Evolutionary conservation across 2,329 filamentous ascomycete species (phyloP), one percentile per base, ranked within the genome.

Genomic region (Cryphonectria nitschkei): DNA sequence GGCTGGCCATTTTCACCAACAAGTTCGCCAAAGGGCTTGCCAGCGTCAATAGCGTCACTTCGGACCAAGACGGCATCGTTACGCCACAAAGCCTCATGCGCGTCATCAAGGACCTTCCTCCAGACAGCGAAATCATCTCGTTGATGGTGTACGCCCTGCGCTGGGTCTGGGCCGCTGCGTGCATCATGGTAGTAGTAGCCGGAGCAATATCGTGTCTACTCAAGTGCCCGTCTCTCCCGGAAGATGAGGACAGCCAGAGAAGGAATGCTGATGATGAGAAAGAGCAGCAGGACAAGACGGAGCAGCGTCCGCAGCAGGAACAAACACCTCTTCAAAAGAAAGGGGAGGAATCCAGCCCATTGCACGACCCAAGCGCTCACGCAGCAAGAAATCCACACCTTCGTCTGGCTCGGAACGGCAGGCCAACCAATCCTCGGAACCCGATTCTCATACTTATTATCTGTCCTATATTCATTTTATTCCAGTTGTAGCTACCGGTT

Each of bases 1-100:
- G 71, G 9, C 50, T 68, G 54, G 68, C 68, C 54, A 72, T 72
- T 37, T 72, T 72, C 65, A 64, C 65, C 62, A 66, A 34, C 26
- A 66, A 68, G n/a, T 72, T 72, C 56, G 29, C 29, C 29, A 50
- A 52, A 34, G 43, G 43, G 22, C 29, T 58, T 16, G 52, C 6
- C 14, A 34, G 22, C 22, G 41, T 61, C 19, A 6, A 52, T 41
- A 46, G 32, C 43, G 19, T 7, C 22, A 7, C 19, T 14, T 29
- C 16, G n/a, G 22, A n/a, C 16, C 41, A 68, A 19, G 26, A 56
- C 6, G 56, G 16, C 43, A 16, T 65, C 50, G 32, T 34, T 16
- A 65, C 43, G n/a, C 66, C 68, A 14, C 68, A 71, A 63, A 64
- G 65, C 46, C 62, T 72, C 1, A 61, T 72, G 39, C 43, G 52